Evolutionary conservation across 2,329 filamentous ascomycete species (phyloP), one percentile per base, ranked within the genome.

Genomic region (Phialophora verrucosa): DNA sequence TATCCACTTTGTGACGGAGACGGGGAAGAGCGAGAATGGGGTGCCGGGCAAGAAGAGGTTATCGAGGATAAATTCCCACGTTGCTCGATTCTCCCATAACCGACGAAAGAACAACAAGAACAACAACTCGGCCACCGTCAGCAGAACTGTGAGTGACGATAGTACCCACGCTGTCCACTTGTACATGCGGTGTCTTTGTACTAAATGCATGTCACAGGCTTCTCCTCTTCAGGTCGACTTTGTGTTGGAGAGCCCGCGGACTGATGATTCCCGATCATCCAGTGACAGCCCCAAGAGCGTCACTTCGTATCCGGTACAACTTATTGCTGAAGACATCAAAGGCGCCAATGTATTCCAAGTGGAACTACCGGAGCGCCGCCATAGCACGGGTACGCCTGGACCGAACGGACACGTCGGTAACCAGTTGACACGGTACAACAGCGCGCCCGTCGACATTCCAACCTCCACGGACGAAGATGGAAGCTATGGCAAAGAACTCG

Each of bases 1-100:
- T n/a, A 62, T 62, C 23, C 51, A 62, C 42, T 62, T 62, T 42
- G 60, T 62, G 32, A 56, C 49, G 8, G 60, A 62, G 60, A 62
- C 60, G 35, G 60, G 60, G 23, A 51, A 56, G 53, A 50, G 51
- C n/a, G 32, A 62, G 4, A 49, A 47, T 25, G 59, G 59, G 1
- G 35, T 44, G 12, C 60, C 60, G 35, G 50, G 51, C 32, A 62
- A 56, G 53, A 55, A 44, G 51, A 44, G 60, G 38, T n/a, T 62
- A 38, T 62, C 60, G 11, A 54, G 51, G 25, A 62, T 62, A 49
- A 62, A 62, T 17, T 29, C 60, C 29, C 60, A 62, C 20, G 60
- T 62, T 6, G 60, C 60, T 32, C 60, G 60, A 25, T 62, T 62
- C 20, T 62, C 60, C 3, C 60, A 62, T 27, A 44, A 62, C 51